Evolutionary conservation across 768 basidiomycete genomes (phyloP), one percentile per base, ranked within the genome.

Genomic region (Collybia mongolica): DNA sequence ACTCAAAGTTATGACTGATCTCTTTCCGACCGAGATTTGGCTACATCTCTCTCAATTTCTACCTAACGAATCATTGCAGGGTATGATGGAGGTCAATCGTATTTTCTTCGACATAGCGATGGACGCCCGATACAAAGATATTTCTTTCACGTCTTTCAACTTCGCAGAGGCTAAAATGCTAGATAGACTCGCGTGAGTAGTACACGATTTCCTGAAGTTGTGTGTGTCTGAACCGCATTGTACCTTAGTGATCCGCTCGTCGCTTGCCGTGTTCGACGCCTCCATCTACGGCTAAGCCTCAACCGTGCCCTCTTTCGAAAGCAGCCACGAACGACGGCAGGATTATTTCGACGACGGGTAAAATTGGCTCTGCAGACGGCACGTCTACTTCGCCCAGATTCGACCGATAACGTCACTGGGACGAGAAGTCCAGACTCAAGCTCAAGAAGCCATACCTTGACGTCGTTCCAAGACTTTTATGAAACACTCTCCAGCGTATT

Each of bases 21-120:
- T 54, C n/a, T 26, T 72, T 17, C 71, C 72, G 4, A 46, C 56
- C 2, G 71, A 74, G 39, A 44, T 74, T 11, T 70, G 65, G 68
- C 57, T 69, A 26, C 54, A 64, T 8, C 59, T 72, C 38, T 50
- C 63, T 2, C 46, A 59, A 14, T 68, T 65, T 36, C 46, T 72
- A 8, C 62, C 65, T 6, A 54, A 67, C 3, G 60, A 63, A 26
- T 55, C 62, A 1, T 53, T 72, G 6, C 39, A 32, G 8, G 44
- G 45, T 1, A 43, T 71, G 39, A 38, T 67, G 9, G 62, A 56
- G 23, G 60, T 74, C 24, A 72, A 70, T 46, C 53, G 64, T 22
- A 48, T 63, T 6, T 71, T 72, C 46, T 67, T 66, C 38, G 53
- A 70, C 32, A 54, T 65, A 19, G 65, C 60, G 1, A 59, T 74